Base-by-base conservation (phyloP, 1,284 basidiomycete species). In the Kwoniella shivajii region DNA sequence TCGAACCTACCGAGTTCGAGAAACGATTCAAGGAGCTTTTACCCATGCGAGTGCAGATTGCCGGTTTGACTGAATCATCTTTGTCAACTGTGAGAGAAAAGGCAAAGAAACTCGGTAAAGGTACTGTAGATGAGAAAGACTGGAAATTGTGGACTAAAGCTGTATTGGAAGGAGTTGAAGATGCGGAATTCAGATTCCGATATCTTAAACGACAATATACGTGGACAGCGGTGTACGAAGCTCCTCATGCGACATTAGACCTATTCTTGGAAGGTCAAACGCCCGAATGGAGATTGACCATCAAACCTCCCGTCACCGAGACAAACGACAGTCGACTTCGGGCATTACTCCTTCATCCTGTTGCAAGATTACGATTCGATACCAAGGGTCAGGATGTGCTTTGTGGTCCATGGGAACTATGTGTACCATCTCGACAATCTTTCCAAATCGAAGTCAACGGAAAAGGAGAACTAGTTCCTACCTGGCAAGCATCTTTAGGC, bases 401-500 rank as follows among this genome's bases (percentile, higher is more conserved):
- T 42, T 77, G 79, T 18, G 94, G 92, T 2, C 73, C 72, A 1
- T 96, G 92, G 92, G 84, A 92, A 66, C 82, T 96, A 56, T 88
- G 88, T 18, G 73, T 96, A 11, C 94, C 94, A 4, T 80, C 82
- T 37, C 73, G 79, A 7, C 82, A 81, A 4, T 77, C 81, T 4
- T 80, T 91, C 47, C 68, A 79, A 1, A 73, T 92, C 63, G 82
- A 81, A 7, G 82, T 96, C 42, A 76, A 84, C 61, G 90, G 89
- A 14, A 73, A 77, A 16, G 89, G 87, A 16, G 84, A 88, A 27
- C 80, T 84, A 6, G 88, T 93, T 0, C 88, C 89, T 7, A 86
- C 88, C 2, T 97, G 92, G 92, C 86, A 91, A 64, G 84, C 86
- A 27, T 84, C 86, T 24, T 82, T 97, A 44, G 93, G 92, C n/a